A percentile compares a stretch with the other conserved stretches of the same genome.
Evolutionary conservation across 192 early-diverging fungal genomes (phyloP).

Genomic region (Phycomyces blakesleeanus): DNA sequence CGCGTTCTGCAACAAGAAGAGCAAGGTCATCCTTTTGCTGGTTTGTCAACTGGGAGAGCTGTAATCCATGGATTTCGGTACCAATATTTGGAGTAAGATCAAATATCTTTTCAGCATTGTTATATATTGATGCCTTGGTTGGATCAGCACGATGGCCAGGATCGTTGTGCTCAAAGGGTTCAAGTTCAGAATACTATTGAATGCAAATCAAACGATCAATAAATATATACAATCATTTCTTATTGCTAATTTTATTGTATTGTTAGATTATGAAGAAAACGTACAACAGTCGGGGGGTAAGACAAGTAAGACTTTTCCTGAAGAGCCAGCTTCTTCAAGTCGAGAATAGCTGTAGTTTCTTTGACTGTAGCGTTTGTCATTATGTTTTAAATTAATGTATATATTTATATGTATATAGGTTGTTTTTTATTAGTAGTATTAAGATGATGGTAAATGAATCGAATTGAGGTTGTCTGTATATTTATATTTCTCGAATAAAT

Average conservation of each 20-base stretch:
- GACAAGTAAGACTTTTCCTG: background rate
- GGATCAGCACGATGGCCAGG: slow-evolving; percentile 31
- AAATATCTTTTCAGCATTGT: slow-evolving; percentile 21
- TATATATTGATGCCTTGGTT: slow-evolving; percentile 20
- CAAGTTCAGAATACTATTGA: slow-evolving; percentile 10
- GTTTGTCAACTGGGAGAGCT: slow-evolving; percentile 29
- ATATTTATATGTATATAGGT: no score
- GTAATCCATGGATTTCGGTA: slow-evolving; percentile 34
- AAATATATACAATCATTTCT: no score
- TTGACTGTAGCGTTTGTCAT: background rate
- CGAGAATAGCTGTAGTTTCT: no score
- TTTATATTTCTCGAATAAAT: no score
- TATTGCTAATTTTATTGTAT: no score
- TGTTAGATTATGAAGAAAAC: no score
- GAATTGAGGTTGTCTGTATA: no score
- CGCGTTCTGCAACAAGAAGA: slow-evolving; percentile 35
- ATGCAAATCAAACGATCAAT: no score
- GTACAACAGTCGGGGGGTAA: background rate
- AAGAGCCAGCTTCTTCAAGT: slow-evolving; percentile 4
- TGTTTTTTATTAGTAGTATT: no score
- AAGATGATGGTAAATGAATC: no score
- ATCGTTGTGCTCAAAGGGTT: slow-evolving; percentile 27
- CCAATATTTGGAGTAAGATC: slow-evolving; percentile 30
- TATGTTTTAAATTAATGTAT: no score
- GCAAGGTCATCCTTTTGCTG: slow-evolving; percentile 34